phyloP scores from a whole-genome alignment of 768 basidiomycete species.

The Gloeopeniophorella convolvens region DNA sequence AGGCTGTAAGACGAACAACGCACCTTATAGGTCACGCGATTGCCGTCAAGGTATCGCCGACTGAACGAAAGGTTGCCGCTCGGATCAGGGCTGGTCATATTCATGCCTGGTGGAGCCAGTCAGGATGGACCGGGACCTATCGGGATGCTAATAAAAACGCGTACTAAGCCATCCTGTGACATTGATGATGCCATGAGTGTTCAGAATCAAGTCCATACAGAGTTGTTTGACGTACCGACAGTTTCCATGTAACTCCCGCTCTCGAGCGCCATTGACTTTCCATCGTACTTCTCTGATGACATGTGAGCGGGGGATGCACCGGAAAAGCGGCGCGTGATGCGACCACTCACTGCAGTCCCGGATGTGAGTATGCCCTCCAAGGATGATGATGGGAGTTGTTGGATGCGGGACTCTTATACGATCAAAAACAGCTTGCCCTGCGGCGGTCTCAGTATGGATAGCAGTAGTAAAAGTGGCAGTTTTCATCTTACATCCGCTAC shows the following conservation, averaged over 20 bases:
- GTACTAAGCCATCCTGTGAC: slow-evolving; percentile 55
- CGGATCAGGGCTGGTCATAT: slow-evolving; percentile 37
- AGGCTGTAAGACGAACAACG: too few species aligned
- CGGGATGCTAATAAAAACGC: slow-evolving; percentile 16
- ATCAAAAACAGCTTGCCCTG: slow-evolving; percentile 67
- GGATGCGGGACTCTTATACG: slow-evolving; percentile 69
- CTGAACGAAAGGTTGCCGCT: slow-evolving; percentile 51
- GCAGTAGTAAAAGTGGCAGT: neutral
- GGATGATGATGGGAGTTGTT: slow-evolving; percentile 68
- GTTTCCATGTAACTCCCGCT: slow-evolving; percentile 93
- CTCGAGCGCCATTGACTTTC: slow-evolving; percentile 68
- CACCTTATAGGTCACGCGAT: slow-evolving; percentile 70
- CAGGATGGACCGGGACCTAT: too few species aligned
- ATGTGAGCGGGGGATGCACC: too few species aligned
- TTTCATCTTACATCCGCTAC: slow-evolving; percentile 47
- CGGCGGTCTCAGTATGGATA: neutral
- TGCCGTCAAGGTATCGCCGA: slow-evolving; percentile 74
- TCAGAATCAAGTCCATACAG: neutral
- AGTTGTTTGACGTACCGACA: slow-evolving; percentile 52
- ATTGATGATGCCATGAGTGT: too few species aligned
- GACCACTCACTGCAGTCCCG: slow-evolving; percentile 61
- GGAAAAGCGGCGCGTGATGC: neutral
- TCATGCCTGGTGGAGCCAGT: too few species aligned
- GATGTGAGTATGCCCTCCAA: slow-evolving; percentile 78
- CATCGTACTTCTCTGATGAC: slow-evolving; percentile 64